Evolutionary conservation across 2,329 filamentous ascomycete species (phyloP).

Genomic region (Exophiala phaeomuriformis): DNA sequence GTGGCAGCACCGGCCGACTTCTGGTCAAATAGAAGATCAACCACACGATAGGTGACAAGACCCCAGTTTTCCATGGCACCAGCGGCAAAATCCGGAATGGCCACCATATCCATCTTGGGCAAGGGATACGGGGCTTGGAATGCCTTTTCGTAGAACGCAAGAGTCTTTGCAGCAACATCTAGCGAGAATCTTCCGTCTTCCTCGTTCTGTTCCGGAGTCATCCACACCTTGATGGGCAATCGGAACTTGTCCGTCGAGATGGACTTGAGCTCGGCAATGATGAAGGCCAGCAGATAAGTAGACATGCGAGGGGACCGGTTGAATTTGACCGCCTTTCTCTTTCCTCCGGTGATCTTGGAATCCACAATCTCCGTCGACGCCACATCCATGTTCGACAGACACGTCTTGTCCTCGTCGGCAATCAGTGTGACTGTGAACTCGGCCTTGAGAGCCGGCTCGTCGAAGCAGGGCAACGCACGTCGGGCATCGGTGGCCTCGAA

Average conservation of each 20-base stretch:
- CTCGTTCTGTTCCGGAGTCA: slow-evolving; percentile 80
- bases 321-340: slow-evolving; percentile 83
- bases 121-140: slow-evolving; percentile 82
- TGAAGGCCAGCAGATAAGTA: slow-evolving; percentile 88
- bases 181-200: slow-evolving; percentile 87
- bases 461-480: slow-evolving; percentile 90
- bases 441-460: slow-evolving; percentile 89
- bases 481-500: slow-evolving; percentile 95
- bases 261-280: slow-evolving; percentile 87
- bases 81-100: slow-evolving; percentile 89
- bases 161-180: slow-evolving; percentile 77
- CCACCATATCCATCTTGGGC: slow-evolving; percentile 94
- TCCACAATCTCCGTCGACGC: slow-evolving; percentile 67
- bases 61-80: slow-evolving; percentile 99
- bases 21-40: slow-evolving; percentile 84
- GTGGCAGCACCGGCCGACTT: slow-evolving; percentile 81
- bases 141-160: slow-evolving; percentile 91
- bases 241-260: slow-evolving; percentile 89
- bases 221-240: slow-evolving; percentile 87
- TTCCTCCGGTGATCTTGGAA: slow-evolving; percentile 53
- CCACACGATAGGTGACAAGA: slow-evolving; percentile 86
- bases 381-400: slow-evolving; percentile 95
- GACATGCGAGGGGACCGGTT: slow-evolving; percentile 91
- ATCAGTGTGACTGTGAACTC: slow-evolving; percentile 86
- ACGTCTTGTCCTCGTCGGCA: slow-evolving; percentile 83